phyloP scores from a whole-genome alignment of 2,329 filamentous ascomycete species.

The Ascochyta viciae-villosae region DNA sequence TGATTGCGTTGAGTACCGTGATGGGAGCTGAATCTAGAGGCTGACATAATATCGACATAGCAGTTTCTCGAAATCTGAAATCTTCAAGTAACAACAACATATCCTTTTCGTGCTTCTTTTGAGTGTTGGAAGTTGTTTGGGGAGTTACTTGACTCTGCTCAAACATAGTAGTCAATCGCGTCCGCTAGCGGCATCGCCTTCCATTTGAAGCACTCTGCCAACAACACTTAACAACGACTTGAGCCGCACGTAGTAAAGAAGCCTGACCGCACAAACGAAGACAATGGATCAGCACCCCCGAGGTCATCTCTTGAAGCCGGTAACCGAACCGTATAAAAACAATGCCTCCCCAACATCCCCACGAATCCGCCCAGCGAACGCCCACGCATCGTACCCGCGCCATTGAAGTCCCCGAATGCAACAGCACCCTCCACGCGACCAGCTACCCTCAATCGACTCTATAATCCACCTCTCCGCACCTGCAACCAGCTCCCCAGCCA shows the following conservation, averaged over 20 bases:
- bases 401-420: slow-evolving; percentile 1
- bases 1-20: neutral
- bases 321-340: neutral
- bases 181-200: neutral
- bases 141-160: neutral
- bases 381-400: neutral
- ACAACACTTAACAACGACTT: neutral
- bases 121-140: neutral
- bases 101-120: too few species aligned
- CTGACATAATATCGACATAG: too few species aligned
- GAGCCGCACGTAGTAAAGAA: slow-evolving; percentile 10
- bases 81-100: too few species aligned
- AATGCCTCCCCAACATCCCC: neutral
- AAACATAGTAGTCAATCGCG: slow-evolving; percentile 6
- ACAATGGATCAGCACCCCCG: neutral
- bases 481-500: neutral
- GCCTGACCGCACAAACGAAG: neutral
- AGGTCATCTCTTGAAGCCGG: neutral
- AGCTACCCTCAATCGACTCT: slow-evolving; percentile 4
- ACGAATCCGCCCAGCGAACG: neutral
- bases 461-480: neutral
- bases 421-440: neutral
- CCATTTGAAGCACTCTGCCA: neutral
- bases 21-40: neutral
- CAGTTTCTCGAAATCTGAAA: too few species aligned